Percentiles rank a stretch among this genome's conserved stretches.
These are phyloP conservation scores for Arthroderma sp. DNA, from an alignment of 2,329 filamentous ascomycete genomes.

Conservation along the genomic window DNA sequence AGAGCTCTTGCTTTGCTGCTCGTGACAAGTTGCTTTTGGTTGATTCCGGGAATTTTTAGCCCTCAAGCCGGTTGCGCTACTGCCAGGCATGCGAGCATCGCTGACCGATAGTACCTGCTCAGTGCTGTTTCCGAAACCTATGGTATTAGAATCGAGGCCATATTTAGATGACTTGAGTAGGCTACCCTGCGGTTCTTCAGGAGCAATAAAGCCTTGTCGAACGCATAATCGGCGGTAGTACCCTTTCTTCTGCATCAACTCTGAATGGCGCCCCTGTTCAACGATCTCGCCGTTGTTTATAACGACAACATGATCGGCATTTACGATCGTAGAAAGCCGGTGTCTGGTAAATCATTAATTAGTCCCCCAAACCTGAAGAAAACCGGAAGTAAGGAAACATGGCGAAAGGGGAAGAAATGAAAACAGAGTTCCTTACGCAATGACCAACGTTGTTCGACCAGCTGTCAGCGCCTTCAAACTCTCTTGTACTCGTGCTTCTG, in stretches of 20 bases:
- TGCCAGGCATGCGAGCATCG: not conserved
- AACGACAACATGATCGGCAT: slow-evolving; percentile 54
- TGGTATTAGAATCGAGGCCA: not conserved
- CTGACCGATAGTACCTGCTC: not conserved
- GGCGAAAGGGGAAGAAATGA: slow-evolving; percentile 19
- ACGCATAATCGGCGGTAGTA: slow-evolving; percentile 49
- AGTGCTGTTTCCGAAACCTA: not conserved
- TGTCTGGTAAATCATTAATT: slow-evolving; percentile 32
- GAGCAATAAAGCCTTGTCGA: slow-evolving; percentile 6
- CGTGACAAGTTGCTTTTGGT: not conserved
- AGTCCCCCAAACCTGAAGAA: not conserved
- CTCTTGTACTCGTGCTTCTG: slow-evolving; percentile 33
- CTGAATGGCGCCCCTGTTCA: slow-evolving; percentile 50
- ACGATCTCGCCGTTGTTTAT: slow-evolving; percentile 48
- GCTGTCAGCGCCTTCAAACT: slow-evolving; percentile 35
- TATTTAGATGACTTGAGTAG: not conserved
- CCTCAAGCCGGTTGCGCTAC: not conserved
- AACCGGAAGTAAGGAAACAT: slow-evolving; percentile 1
- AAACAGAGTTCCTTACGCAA: slow-evolving; percentile 29
- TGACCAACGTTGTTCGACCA: slow-evolving; percentile 39
- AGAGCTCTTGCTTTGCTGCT: not conserved
- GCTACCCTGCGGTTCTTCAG: slow-evolving; percentile 24
- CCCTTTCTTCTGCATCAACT: slow-evolving; percentile 44
- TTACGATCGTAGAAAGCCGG: slow-evolving; percentile 55
- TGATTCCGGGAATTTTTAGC: too few relatives aligned